These are phyloP conservation scores for Wickerhamiella allomyrinae DNA, from an alignment of 805 yeast genomes.

Conservation along the genomic window DNA sequence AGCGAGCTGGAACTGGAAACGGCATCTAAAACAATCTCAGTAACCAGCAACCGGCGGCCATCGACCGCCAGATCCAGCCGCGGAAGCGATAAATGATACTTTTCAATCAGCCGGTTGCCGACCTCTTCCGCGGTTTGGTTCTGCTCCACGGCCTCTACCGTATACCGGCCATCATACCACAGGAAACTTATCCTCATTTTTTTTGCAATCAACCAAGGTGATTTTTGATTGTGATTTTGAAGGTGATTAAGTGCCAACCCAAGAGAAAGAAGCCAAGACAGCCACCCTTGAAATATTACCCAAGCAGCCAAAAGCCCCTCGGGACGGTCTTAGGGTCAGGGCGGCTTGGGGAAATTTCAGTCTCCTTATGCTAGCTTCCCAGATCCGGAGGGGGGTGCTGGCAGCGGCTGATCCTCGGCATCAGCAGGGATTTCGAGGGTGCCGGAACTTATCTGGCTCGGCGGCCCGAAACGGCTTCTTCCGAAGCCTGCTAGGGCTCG, in stretches of 20 bases:
- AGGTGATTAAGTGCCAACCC: too few relatives aligned
- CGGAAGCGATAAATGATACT: not conserved
- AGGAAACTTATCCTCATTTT: not conserved
- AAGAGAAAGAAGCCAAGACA: too few relatives aligned
- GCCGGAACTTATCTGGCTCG: constrained; percentile 4
- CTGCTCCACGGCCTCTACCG: not conserved
- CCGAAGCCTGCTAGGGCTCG: constrained; percentile 17
- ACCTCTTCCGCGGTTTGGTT: not conserved
- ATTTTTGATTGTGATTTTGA: too few relatives aligned
- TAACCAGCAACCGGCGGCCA: not conserved
- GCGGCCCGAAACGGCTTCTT: constrained; percentile 12
- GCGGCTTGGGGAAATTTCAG: not conserved
- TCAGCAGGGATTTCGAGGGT: not conserved
- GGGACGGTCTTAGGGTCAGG: not conserved
- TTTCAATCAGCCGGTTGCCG: not conserved
- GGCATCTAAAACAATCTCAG: not conserved
- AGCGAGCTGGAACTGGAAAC: not conserved
- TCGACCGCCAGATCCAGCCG: not conserved
- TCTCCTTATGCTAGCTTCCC: not conserved
- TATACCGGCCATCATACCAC: not conserved
- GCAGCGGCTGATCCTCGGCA: not conserved
- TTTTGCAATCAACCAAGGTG: too few relatives aligned
- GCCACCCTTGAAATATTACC: too few relatives aligned
- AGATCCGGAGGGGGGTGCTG: not conserved
- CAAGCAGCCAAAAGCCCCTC: too few relatives aligned